Evolutionary conservation across 2,329 filamentous ascomycete species (phyloP).

Genomic region (Pseudocercospora musae): DNA sequence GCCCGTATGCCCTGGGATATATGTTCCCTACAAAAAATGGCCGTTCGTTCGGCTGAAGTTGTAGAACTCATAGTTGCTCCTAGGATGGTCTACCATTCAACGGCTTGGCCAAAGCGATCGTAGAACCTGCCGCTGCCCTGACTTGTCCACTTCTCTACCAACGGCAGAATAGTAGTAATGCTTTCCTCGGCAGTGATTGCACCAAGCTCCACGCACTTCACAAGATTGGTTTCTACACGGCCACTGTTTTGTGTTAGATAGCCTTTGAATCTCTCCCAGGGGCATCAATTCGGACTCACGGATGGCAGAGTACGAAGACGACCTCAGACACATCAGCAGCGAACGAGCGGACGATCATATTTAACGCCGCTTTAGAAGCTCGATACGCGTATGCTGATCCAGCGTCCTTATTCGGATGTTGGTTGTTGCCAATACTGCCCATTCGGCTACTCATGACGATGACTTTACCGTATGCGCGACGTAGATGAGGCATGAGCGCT

Average conservation of each 20-base stretch:
- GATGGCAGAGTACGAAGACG: conserved; percentile 44
- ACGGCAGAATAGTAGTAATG: conserved; percentile 37
- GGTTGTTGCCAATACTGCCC: conserved; percentile 43
- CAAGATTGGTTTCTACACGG: conserved; percentile 45
- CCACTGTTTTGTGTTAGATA: conserved; percentile 25
- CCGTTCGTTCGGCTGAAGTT: too few relatives aligned
- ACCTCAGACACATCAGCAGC: conserved; percentile 44
- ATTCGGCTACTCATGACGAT: conserved; percentile 46
- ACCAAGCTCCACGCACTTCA: conserved; percentile 45
- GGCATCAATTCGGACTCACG: conserved; percentile 12
- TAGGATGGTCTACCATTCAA: conserved; percentile 39
- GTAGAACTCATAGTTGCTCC: not conserved
- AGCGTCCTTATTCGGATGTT: conserved; percentile 22
- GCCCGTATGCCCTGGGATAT: not conserved
- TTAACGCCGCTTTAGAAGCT: conserved; percentile 47
- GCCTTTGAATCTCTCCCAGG: not conserved
- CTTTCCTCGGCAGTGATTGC: conserved; percentile 44
- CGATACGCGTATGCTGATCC: conserved; percentile 48
- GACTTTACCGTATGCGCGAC: conserved; percentile 32
- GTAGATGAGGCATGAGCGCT: conserved; percentile 38
- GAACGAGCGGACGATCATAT: conserved; percentile 45
- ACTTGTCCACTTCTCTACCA: conserved; percentile 36
- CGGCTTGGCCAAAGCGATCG: conserved; percentile 44
- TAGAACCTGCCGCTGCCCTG: conserved; percentile 41
- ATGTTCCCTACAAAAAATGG: not conserved